A percentile compares a stretch with the other conserved stretches of the same genome.
Evolutionary conservation across 2,329 filamentous ascomycete species (phyloP).

Genomic region (Chaetomiaceae sp.): DNA sequence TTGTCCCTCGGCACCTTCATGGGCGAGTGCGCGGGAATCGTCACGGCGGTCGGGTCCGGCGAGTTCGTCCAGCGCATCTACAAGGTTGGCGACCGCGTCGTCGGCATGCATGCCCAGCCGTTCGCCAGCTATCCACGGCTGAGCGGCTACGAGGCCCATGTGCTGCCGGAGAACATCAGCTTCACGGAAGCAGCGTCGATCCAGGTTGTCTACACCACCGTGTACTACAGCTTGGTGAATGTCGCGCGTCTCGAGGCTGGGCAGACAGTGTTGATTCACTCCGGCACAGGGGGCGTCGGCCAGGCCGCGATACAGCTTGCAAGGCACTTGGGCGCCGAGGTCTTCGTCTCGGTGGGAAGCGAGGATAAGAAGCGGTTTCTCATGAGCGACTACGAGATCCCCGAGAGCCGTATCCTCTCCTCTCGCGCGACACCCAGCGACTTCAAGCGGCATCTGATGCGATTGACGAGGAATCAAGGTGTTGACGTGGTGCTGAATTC

Average conservation of each 20-base stretch:
- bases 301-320: neutral
- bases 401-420: neutral
- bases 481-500: constrained; percentile 1
- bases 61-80: constrained; percentile 15
- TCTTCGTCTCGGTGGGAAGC: neutral
- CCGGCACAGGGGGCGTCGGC: neutral
- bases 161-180: neutral
- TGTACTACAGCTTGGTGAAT: neutral
- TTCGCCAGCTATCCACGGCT: neutral
- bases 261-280: neutral
- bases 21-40: constrained; percentile 25
- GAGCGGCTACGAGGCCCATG: neutral
- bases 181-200: neutral
- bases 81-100: constrained; percentile 26
- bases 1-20: constrained; percentile 16
- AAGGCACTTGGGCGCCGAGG: neutral
- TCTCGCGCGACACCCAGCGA: neutral
- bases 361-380: neutral
- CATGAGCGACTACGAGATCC: neutral
- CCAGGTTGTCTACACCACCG: neutral
- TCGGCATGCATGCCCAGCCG: neutral
- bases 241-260: neutral
- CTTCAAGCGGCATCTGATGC: neutral
- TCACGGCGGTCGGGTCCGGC: constrained; percentile 20
- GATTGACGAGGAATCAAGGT: neutral